phyloP scores from a whole-genome alignment of 805 yeast species.

The Ogataea paraovalis region DNA sequence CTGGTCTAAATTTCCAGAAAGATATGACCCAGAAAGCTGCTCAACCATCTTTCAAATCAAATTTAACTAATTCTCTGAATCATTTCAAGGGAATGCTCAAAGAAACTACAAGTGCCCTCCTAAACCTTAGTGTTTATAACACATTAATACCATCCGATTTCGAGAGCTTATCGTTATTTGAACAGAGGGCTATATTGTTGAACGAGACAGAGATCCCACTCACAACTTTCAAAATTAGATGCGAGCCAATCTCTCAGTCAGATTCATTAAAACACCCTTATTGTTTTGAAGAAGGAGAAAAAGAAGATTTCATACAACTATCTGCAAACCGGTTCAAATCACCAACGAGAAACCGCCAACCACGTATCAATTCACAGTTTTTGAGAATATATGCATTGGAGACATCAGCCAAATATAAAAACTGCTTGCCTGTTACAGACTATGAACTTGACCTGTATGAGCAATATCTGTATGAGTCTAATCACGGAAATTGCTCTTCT shows the following conservation, averaged over 20 bases:
- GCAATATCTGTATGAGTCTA: slow-evolving; percentile 5
- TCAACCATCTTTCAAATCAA: neutral
- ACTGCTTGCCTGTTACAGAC: slow-evolving; percentile 33
- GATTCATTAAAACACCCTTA: neutral
- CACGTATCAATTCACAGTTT: slow-evolving; percentile 45
- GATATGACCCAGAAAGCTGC: neutral
- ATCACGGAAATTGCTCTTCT: slow-evolving; percentile 3
- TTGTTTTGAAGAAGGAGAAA: slow-evolving; percentile 5
- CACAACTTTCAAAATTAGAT: slow-evolving; percentile 2
- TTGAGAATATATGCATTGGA: slow-evolving; percentile 48
- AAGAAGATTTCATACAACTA: neutral
- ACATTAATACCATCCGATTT: neutral
- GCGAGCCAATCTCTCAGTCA: neutral
- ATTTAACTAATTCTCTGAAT: neutral
- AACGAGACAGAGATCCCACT: slow-evolving; percentile 9
- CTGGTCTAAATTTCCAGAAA: neutral
- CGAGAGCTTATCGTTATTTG: neutral
- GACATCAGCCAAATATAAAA: slow-evolving; percentile 33
- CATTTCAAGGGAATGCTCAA: neutral
- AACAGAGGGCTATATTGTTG: slow-evolving; percentile 1
- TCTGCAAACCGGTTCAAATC: neutral
- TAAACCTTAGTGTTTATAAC: neutral
- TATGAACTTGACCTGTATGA: slow-evolving; percentile 33
- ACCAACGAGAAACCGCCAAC: slow-evolving; percentile 34
- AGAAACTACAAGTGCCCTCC: neutral